Evolutionary conservation across 2,329 filamentous ascomycete genomes (phyloP).

Genomic region (Dothideomycetidae sp.): DNA sequence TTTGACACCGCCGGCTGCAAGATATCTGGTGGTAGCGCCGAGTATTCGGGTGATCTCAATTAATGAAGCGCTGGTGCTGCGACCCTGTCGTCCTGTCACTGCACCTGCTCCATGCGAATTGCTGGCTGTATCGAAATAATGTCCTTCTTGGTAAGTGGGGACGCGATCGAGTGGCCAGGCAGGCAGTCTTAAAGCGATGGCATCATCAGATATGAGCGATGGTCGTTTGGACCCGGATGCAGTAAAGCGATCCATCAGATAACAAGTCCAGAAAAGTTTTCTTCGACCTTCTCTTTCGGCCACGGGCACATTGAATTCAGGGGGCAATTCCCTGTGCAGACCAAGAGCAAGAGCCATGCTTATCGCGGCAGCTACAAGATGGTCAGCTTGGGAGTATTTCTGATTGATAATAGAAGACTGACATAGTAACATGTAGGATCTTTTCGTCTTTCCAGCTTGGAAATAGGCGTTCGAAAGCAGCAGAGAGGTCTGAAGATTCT

Average conservation of each 20-base stretch:
- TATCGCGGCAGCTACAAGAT: slow-evolving; percentile 49
- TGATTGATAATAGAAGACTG: slow-evolving; percentile 17
- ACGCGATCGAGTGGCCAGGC: slow-evolving; percentile 53
- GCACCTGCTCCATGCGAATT: slow-evolving; percentile 40
- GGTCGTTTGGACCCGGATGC: slow-evolving; percentile 70
- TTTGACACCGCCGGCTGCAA: slow-evolving; percentile 74
- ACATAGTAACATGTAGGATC: slow-evolving; percentile 76
- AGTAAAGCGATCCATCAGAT: slow-evolving; percentile 71
- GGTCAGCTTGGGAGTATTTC: slow-evolving; percentile 22
- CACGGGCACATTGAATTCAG: slow-evolving; percentile 45
- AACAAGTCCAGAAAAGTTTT: slow-evolving; percentile 80
- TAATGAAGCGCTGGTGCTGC: slow-evolving; percentile 65
- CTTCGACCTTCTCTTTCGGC: slow-evolving; percentile 62
- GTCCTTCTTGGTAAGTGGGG: slow-evolving; percentile 54
- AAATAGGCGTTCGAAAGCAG: slow-evolving; percentile 63
- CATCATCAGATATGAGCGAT: slow-evolving; percentile 64
- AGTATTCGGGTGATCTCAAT: slow-evolving; percentile 75
- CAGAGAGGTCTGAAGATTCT: slow-evolving; percentile 60
- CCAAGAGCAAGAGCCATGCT: slow-evolving; percentile 75
- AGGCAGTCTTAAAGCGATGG: slow-evolving; percentile 59
- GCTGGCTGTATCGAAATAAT: slow-evolving; percentile 67
- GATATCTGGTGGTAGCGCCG: slow-evolving; percentile 68
- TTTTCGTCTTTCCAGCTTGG: slow-evolving; percentile 66
- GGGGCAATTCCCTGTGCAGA: slow-evolving; percentile 60
- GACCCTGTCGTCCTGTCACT: slow-evolving; percentile 48